Conservation (phyloP, 1,284 basidiomycete genomes). For the Sphagnurus paluster region DNA sequence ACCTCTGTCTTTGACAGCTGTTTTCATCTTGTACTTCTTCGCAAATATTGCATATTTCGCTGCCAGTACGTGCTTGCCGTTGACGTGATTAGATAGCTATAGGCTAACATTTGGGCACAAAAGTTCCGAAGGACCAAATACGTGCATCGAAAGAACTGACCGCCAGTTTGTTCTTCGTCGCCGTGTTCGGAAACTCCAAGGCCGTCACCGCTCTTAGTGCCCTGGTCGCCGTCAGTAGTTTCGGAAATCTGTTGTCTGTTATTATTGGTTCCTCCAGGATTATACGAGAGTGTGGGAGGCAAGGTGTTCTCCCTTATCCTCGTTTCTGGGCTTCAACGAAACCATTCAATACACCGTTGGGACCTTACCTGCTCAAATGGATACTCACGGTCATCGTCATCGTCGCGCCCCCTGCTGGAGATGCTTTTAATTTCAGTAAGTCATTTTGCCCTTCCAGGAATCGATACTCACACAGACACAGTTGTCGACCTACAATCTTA, state of each 20-base stretch:
- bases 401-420: constrained; percentile 52
- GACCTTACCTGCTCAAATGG: constrained; percentile 46
- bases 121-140: constrained; percentile 46
- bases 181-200: constrained; percentile 45
- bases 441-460: constrained; percentile 4
- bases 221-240: constrained; percentile 41
- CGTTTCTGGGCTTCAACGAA: constrained; percentile 43
- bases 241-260: constrained; percentile 30
- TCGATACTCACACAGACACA: neutral
- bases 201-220: constrained; percentile 39
- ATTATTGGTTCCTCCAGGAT: constrained; percentile 48
- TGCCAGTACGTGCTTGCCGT: constrained; percentile 27
- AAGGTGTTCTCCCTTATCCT: constrained; percentile 44
- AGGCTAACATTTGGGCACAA: too few relatives aligned
- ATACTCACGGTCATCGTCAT: constrained; percentile 51
- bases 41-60: constrained; percentile 48
- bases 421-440: constrained; percentile 52
- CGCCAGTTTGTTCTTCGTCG: constrained; percentile 49
- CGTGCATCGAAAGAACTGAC: constrained; percentile 42
- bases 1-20: constrained; percentile 40
- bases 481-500: constrained; percentile 41
- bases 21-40: constrained; percentile 46
- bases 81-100: too few relatives aligned
- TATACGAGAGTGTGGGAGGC: constrained; percentile 41
- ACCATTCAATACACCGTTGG: constrained; percentile 48